A percentile compares a stretch with the other conserved stretches of the same genome.
Evolutionary conservation across 2,329 filamentous ascomycete species (phyloP).

Genomic region (Arthrobotrys entomopaga): DNA sequence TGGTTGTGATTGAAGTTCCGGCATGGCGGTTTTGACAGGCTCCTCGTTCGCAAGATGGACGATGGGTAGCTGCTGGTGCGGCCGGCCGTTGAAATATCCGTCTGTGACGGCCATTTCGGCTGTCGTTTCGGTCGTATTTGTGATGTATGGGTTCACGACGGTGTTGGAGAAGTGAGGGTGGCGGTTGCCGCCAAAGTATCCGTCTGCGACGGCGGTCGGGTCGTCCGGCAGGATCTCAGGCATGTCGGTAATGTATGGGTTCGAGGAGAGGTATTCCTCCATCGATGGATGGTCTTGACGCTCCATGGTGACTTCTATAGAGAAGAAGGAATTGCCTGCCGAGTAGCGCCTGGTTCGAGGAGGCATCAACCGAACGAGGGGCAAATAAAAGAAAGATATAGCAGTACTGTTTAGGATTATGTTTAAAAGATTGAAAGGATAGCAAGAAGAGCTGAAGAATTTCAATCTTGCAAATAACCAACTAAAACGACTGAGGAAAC

Average conservation of each 20-base stretch:
- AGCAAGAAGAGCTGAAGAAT: constrained; percentile 3
- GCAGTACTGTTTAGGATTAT: too few relatives aligned
- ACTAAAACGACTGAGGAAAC: too few relatives aligned
- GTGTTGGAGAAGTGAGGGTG: constrained; percentile 14
- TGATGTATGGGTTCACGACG: constrained; percentile 48
- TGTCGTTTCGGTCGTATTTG: constrained; percentile 48
- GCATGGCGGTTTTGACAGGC: constrained; percentile 52
- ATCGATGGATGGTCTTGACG: constrained; percentile 46
- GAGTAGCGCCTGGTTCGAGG: constrained; percentile 1
- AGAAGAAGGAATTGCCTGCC: not conserved
- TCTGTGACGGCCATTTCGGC: constrained; percentile 49
- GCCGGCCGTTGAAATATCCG: constrained; percentile 54
- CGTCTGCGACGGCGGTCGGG: constrained; percentile 43
- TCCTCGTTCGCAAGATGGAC: constrained; percentile 47
- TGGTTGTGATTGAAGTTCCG: constrained; percentile 21
- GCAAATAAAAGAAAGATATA: not conserved
- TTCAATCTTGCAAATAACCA: constrained; percentile 7
- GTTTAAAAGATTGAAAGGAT: too few relatives aligned
- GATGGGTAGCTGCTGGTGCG: constrained; percentile 46
- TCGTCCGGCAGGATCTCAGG: constrained; percentile 23
- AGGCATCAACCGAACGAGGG: not conserved
- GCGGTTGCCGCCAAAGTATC: constrained; percentile 39
- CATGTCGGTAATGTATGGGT: constrained; percentile 49
- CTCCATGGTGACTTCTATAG: constrained; percentile 29
- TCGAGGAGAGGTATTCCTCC: constrained; percentile 47